Percentiles rank a stretch among this genome's conserved stretches.
Conservation (phyloP, 192 early-diverging fungal species). For the Coemansia furcata region DNA sequence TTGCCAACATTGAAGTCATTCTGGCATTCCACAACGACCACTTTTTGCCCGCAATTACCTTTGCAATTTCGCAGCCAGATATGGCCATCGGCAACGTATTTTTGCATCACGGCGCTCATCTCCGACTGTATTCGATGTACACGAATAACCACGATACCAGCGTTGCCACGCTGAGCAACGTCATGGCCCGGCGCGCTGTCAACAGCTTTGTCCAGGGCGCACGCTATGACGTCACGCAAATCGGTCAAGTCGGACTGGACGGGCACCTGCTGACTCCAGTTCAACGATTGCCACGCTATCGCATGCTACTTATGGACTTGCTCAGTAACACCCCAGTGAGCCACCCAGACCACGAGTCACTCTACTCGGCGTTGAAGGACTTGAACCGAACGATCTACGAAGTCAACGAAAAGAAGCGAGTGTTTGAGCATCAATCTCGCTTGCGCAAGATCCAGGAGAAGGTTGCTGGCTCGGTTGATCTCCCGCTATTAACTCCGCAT, state of each 20-base stretch:
- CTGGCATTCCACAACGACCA: constrained; percentile 65
- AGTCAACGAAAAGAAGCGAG: constrained; percentile 85
- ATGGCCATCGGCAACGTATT: constrained; percentile 74
- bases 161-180: constrained; percentile 56
- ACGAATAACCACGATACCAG: constrained; percentile 83
- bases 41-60: constrained; percentile 59
- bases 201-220: constrained; percentile 37
- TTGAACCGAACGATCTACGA: constrained; percentile 69
- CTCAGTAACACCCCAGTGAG: constrained; percentile 67
- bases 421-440: constrained; percentile 54
- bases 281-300: constrained; percentile 93
- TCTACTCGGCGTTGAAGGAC: constrained; percentile 64
- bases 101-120: constrained; percentile 66
- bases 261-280: constrained; percentile 87
- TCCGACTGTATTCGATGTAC: constrained; percentile 84
- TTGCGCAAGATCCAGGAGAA: constrained; percentile 60
- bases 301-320: constrained; percentile 83
- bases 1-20: constrained; percentile 82
- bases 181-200: constrained; percentile 40
- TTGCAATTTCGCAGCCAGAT: constrained; percentile 32
- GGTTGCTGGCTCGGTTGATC: constrained; percentile 37
- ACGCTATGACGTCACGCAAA: constrained; percentile 56
- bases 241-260: constrained; percentile 79
- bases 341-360: constrained; percentile 75
- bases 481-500: constrained; percentile 55